These are phyloP conservation scores for Draba incana DNA, from an alignment of 345 rosid species.

Conservation along the genomic window DNA sequence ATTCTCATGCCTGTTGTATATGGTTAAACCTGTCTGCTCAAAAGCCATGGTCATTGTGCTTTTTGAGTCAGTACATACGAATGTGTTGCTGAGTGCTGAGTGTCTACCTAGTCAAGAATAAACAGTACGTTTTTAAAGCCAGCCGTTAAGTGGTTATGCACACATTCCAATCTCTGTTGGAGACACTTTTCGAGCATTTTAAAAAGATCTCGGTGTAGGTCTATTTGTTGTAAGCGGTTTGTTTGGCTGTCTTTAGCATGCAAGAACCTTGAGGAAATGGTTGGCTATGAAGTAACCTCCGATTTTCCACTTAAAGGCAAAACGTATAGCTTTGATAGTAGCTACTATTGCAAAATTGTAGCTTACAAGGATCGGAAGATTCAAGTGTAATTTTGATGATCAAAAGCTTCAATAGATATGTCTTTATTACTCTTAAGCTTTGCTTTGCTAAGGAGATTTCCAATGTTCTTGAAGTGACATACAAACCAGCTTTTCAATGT, in stretches of 20 bases:
- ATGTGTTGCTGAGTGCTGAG: neutral
- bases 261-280: neutral
- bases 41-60: constrained; percentile 13
- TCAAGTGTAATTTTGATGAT: neutral
- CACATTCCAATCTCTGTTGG: neutral
- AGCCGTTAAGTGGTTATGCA: neutral
- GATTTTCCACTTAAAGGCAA: neutral
- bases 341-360: neutral
- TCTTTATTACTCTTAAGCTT: neutral
- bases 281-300: neutral
- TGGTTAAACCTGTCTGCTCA: constrained; percentile 8
- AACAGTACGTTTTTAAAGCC: neutral
- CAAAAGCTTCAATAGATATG: neutral
- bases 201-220: constrained; percentile 7
- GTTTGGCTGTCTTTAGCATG: neutral
- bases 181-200: neutral
- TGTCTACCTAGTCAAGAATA: neutral
- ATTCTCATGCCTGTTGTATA: constrained; percentile 8
- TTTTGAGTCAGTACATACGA: neutral
- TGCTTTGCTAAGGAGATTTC: constrained; percentile 14
- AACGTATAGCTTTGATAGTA: neutral
- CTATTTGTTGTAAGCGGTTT: neutral
- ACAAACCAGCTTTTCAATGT: constrained; percentile 24
- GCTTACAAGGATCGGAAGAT: constrained; percentile 1
- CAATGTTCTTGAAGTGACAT: constrained; percentile 20